These are phyloP conservation scores for Colletotrichum sidae DNA, from an alignment of 2,329 filamentous ascomycete genomes.

Conservation along the genomic window DNA sequence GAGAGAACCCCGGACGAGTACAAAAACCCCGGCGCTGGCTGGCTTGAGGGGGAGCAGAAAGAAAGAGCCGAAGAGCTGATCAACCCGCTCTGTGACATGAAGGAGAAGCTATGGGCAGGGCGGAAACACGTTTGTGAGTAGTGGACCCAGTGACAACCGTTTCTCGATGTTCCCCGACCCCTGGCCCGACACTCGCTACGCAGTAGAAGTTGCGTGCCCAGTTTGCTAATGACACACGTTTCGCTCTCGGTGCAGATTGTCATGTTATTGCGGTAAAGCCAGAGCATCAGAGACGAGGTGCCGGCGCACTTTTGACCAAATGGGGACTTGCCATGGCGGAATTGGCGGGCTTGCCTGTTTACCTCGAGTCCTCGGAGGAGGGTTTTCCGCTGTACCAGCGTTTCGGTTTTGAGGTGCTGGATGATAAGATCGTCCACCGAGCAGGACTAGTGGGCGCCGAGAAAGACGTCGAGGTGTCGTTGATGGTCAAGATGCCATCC, in stretches of 20 bases:
- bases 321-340: constrained; percentile 52
- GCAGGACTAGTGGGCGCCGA: constrained; percentile 48
- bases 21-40: constrained; percentile 56
- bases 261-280: constrained; percentile 59
- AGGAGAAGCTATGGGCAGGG: constrained; percentile 54
- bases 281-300: constrained; percentile 54
- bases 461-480: constrained; percentile 51
- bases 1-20: constrained; percentile 54
- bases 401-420: constrained; percentile 55
- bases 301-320: constrained; percentile 54
- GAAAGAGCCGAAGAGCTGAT: constrained; percentile 57
- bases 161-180: constrained; percentile 9
- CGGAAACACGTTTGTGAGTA: constrained; percentile 55
- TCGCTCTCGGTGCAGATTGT: constrained; percentile 43
- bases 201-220: constrained; percentile 4
- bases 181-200: background rate
- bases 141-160: constrained; percentile 38
- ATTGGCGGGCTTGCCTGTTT: constrained; percentile 52
- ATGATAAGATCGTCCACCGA: constrained; percentile 53
- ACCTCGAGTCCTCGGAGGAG: constrained; percentile 58
- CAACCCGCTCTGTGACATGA: constrained; percentile 53
- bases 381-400: constrained; percentile 57
- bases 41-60: constrained; percentile 57
- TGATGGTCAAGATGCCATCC: constrained; percentile 57
- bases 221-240: constrained; percentile 26